Conservation (phyloP, 2,329 filamentous ascomycete species). For the Colletotrichum musae region DNA sequence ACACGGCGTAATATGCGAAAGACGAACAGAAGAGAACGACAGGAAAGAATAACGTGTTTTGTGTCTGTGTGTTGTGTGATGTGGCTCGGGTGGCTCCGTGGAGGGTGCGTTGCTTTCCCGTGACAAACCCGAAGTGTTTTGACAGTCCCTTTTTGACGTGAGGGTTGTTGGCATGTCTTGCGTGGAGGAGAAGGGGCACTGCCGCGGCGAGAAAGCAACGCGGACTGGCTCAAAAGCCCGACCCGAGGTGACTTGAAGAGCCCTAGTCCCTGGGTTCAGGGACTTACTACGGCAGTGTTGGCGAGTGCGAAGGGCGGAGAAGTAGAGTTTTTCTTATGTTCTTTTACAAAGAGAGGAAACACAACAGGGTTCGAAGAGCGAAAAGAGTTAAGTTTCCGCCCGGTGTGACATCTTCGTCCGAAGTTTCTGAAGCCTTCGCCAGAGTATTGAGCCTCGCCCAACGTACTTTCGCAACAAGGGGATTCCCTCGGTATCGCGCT, state of each 20-base stretch:
- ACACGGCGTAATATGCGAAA: background rate
- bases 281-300: background rate
- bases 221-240: background rate
- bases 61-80: background rate
- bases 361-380: background rate
- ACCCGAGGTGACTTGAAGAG: background rate
- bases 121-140: conserved; percentile 24
- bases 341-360: too few species aligned
- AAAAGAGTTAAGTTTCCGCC: background rate
- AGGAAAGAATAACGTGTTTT: background rate
- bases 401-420: conserved; percentile 8
- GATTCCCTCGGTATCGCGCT: background rate
- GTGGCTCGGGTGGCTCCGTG: background rate
- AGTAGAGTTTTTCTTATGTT: too few species aligned
- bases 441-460: conserved; percentile 17
- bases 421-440: background rate
- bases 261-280: background rate
- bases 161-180: background rate
- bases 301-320: background rate
- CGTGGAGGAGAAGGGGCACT: too few species aligned
- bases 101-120: conserved; percentile 7
- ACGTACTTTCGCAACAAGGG: background rate
- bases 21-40: background rate
- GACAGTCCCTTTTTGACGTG: conserved; percentile 29
- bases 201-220: background rate